Conservation (phyloP, 768 basidiomycete genomes). For the Mycena venus region DNA sequence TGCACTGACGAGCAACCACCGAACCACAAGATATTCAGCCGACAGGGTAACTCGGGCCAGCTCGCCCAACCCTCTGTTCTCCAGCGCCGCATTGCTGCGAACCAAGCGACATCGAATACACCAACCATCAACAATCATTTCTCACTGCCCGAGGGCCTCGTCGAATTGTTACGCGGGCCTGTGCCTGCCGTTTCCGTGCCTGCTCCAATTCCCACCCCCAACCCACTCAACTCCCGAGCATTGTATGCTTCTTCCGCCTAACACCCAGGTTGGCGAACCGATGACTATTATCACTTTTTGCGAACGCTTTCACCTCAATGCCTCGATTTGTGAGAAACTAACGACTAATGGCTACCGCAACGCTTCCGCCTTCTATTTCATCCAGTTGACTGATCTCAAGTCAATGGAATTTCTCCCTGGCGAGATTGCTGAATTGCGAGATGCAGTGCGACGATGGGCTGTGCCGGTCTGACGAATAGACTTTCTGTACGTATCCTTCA, state of each 20-base stretch:
- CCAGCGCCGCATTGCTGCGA: conserved; percentile 9
- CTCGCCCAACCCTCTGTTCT: neutral
- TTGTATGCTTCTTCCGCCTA: neutral
- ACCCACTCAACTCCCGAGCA: neutral
- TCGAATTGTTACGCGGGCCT: neutral
- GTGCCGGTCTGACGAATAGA: neutral
- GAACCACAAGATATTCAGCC: neutral
- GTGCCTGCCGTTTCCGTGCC: neutral
- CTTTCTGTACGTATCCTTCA: neutral
- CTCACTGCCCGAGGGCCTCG: neutral
- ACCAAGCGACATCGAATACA: neutral
- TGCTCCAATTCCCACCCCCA: neutral
- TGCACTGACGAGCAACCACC: neutral
- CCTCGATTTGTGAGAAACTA: neutral
- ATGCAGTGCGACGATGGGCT: conserved; percentile 7
- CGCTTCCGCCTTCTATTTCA: neutral
- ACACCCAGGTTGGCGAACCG: neutral
- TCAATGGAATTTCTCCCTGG: neutral
- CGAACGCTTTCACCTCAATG: neutral
- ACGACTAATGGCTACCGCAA: neutral
- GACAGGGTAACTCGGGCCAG: neutral
- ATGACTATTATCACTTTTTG: neutral
- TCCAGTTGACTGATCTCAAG: neutral
- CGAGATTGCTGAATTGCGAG: conserved; percentile 14
- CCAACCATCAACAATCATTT: neutral